Evolutionary conservation across 495 filamentous ascomycete genomes (phyloP).

Genomic region (Melanomma pulvis-pyrius): DNA sequence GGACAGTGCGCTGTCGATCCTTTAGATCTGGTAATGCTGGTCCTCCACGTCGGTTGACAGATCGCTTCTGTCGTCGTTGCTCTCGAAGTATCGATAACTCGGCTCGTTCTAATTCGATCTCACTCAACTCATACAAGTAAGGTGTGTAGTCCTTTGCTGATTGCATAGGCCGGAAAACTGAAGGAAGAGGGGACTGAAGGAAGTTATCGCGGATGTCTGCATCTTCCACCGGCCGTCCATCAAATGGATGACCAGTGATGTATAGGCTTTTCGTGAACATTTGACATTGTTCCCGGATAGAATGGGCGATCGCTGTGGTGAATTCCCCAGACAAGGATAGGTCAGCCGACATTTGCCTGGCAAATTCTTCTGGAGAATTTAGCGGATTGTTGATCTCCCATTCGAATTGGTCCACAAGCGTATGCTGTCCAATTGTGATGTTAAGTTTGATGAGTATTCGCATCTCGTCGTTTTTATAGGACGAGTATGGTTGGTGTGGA

Average conservation of each 20-base stretch:
- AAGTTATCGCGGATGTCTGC: constrained; percentile 82
- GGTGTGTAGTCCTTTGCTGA: constrained; percentile 91
- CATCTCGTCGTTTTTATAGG: constrained; percentile 99
- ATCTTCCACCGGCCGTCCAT: constrained; percentile 90
- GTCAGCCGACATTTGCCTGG: constrained; percentile 81
- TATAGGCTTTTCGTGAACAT: constrained; percentile 93
- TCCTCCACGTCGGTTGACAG: constrained; percentile 88
- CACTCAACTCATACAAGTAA: constrained; percentile 86
- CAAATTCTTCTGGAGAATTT: constrained; percentile 94
- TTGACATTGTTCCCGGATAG: constrained; percentile 92
- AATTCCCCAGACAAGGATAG: constrained; percentile 95
- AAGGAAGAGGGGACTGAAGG: constrained; percentile 78
- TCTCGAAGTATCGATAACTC: constrained; percentile 92
- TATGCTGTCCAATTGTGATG: constrained; percentile 95
- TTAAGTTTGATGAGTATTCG: constrained; percentile 92
- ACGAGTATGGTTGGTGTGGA: constrained; percentile 83
- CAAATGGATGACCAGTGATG: constrained; percentile 89
- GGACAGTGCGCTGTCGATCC: constrained; percentile 87
- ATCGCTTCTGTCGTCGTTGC: constrained; percentile 90
- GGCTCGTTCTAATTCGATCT: constrained; percentile 84
- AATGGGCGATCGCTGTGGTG: constrained; percentile 94
- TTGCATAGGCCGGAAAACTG: constrained; percentile 84
- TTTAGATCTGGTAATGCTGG: constrained; percentile 95
- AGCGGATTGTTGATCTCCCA: constrained; percentile 97
- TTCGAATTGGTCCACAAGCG: constrained; percentile 94